These are phyloP conservation scores for Penicillium argentinense DNA, from an alignment of 495 filamentous ascomycete genomes.

Conservation along the genomic window DNA sequence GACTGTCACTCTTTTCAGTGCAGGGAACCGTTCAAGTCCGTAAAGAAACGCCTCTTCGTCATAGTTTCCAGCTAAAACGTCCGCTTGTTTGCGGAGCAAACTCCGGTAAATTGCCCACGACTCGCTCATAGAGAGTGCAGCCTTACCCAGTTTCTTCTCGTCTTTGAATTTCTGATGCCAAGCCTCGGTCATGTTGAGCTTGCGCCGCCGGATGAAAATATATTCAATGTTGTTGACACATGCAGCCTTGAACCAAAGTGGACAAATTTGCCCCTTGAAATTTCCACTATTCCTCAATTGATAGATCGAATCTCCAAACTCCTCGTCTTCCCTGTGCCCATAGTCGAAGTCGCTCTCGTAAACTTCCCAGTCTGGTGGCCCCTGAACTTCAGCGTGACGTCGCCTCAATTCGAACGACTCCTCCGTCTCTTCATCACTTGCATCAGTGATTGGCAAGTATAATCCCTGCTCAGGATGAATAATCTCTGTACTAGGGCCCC, in stretches of 20 bases:
- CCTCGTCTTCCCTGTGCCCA: slow-evolving; percentile 2
- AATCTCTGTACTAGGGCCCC: slow-evolving; percentile 4
- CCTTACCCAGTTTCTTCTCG: slow-evolving; percentile 4
- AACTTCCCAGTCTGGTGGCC: not conserved
- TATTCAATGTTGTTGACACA: slow-evolving; percentile 4
- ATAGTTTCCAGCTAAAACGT: slow-evolving; percentile 2
- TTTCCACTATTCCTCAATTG: slow-evolving; percentile 8
- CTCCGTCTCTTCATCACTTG: slow-evolving; percentile 9
- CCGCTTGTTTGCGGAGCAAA: slow-evolving; percentile 8
- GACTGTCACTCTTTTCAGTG: slow-evolving; percentile 19
- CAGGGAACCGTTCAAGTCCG: slow-evolving; percentile 19
- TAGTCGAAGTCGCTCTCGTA: slow-evolving; percentile 1
- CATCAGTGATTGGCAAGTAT: not conserved
- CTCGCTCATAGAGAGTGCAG: not conserved
- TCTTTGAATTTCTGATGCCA: slow-evolving; percentile 1
- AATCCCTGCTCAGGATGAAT: not conserved
- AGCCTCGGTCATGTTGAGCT: slow-evolving; percentile 2
- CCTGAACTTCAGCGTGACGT: not conserved
- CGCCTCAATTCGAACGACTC: not conserved
- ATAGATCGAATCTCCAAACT: slow-evolving; percentile 1
- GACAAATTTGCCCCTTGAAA: slow-evolving; percentile 9
- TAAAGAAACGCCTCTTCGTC: slow-evolving; percentile 15
- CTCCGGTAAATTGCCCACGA: slow-evolving; percentile 5
- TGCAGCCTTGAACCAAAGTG: slow-evolving; percentile 12
- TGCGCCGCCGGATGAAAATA: not conserved